phyloP scores from a whole-genome alignment of 495 filamentous ascomycete species.

The Annulohypoxylon nitens region DNA sequence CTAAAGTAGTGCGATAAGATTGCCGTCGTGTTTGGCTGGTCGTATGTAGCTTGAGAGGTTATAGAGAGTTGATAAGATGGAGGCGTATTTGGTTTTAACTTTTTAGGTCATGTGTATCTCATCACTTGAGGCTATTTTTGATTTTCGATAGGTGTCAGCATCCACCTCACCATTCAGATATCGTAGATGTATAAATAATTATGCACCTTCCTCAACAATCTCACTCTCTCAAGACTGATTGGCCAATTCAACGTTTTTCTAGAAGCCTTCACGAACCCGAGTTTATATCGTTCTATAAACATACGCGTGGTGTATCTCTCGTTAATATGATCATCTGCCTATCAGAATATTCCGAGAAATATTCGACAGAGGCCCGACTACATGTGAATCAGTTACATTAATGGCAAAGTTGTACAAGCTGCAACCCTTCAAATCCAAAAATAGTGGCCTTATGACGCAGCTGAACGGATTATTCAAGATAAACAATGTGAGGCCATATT shows the following conservation, averaged over 20 bases:
- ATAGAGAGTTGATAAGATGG: not conserved
- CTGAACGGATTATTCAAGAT: constrained; percentile 2
- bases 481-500: constrained; percentile 2
- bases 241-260: constrained; percentile 29
- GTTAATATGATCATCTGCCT: constrained; percentile 1
- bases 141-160: not conserved
- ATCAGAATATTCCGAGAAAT: constrained; percentile 5
- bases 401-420: constrained; percentile 18
- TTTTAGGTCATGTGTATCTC: not conserved
- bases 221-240: constrained; percentile 13
- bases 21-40: not conserved
- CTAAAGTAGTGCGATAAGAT: constrained; percentile 2
- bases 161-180: not conserved
- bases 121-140: not conserved
- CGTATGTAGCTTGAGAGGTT: not conserved
- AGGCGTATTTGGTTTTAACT: not conserved
- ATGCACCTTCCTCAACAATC: constrained; percentile 20
- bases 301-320: not conserved
- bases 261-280: constrained; percentile 16
- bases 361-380: constrained; percentile 9
- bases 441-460: constrained; percentile 39
- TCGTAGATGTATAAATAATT: not conserved
- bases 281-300: constrained; percentile 1
- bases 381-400: constrained; percentile 15
- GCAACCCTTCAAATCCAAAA: constrained; percentile 35